Evolutionary conservation across 805 yeast species (phyloP).

Genomic region (Zygosaccharomyces gambellarensis): DNA sequence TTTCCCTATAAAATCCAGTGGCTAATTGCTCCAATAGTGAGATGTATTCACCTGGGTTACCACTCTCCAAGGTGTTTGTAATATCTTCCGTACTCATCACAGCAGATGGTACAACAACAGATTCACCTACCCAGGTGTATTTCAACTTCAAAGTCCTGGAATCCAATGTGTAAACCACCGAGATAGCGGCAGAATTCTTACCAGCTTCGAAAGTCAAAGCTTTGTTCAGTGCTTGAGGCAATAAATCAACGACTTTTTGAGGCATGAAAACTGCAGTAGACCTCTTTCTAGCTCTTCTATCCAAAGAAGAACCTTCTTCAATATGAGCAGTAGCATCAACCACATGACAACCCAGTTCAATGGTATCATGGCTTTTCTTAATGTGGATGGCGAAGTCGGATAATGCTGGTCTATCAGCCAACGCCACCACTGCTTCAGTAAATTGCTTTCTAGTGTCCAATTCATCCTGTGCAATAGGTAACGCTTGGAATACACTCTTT

Average conservation of each 20-base stretch:
- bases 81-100: slow-evolving; percentile 19
- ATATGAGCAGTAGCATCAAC: slow-evolving; percentile 72
- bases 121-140: slow-evolving; percentile 71
- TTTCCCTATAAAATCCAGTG: slow-evolving; percentile 23
- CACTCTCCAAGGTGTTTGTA: slow-evolving; percentile 16
- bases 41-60: slow-evolving; percentile 11
- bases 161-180: slow-evolving; percentile 78
- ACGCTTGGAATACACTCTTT: slow-evolving; percentile 25
- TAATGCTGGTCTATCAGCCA: slow-evolving; percentile 30
- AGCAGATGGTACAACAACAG: slow-evolving; percentile 57
- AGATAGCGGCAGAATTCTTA: slow-evolving; percentile 59
- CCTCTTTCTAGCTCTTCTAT: slow-evolving; percentile 85
- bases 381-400: slow-evolving; percentile 82
- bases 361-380: slow-evolving; percentile 50
- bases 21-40: slow-evolving; percentile 22
- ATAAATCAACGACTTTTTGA: slow-evolving; percentile 60
- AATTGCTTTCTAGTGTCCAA: slow-evolving; percentile 19
- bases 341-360: slow-evolving; percentile 82
- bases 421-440: slow-evolving; percentile 33
- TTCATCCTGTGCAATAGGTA: slow-evolving; percentile 20
- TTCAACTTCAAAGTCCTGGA: slow-evolving; percentile 65
- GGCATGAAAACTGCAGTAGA: slow-evolving; percentile 86
- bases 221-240: slow-evolving; percentile 62
- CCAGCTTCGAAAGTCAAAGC: slow-evolving; percentile 57
- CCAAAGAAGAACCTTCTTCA: slow-evolving; percentile 69